These are phyloP conservation scores for Podaxis sp. DNA, from an alignment of 768 basidiomycete genomes.

Conservation along the genomic window DNA sequence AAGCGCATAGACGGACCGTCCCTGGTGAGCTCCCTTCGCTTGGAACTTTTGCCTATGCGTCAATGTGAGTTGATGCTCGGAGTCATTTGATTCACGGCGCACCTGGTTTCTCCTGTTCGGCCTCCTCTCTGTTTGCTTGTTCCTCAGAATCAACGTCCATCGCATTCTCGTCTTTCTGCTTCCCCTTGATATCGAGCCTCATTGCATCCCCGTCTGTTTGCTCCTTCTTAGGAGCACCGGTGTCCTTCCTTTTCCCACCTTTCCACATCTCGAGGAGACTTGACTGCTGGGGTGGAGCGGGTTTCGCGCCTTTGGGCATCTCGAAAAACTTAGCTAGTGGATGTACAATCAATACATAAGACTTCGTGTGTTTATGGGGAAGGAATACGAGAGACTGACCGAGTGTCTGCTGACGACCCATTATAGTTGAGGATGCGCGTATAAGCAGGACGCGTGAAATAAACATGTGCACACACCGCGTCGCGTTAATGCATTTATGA, in stretches of 20 bases:
- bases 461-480: constrained; percentile 51
- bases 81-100: not conserved
- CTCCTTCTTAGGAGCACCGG: constrained; percentile 21
- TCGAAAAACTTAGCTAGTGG: constrained; percentile 69
- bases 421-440: constrained; percentile 32
- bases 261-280: constrained; percentile 75
- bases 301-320: constrained; percentile 68
- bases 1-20: constrained; percentile 5
- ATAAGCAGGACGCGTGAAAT: constrained; percentile 33
- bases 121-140: constrained; percentile 23
- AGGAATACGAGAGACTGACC: constrained; percentile 36
- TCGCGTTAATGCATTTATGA: constrained; percentile 25
- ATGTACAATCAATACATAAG: constrained; percentile 5
- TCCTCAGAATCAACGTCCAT: constrained; percentile 32
- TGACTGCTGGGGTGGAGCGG: constrained; percentile 74
- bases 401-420: constrained; percentile 76
- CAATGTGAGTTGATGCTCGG: not conserved
- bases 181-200: constrained; percentile 17
- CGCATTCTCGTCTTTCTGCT: constrained; percentile 22
- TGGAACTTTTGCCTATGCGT: constrained; percentile 37
- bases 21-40: constrained; percentile 33
- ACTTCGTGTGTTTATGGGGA: not conserved
- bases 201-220: constrained; percentile 21
- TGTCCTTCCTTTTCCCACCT: constrained; percentile 40
- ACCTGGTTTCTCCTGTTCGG: not conserved